Evolutionary conservation across 2,329 filamentous ascomycete species (phyloP).

Genomic region (Exophiala sp.): DNA sequence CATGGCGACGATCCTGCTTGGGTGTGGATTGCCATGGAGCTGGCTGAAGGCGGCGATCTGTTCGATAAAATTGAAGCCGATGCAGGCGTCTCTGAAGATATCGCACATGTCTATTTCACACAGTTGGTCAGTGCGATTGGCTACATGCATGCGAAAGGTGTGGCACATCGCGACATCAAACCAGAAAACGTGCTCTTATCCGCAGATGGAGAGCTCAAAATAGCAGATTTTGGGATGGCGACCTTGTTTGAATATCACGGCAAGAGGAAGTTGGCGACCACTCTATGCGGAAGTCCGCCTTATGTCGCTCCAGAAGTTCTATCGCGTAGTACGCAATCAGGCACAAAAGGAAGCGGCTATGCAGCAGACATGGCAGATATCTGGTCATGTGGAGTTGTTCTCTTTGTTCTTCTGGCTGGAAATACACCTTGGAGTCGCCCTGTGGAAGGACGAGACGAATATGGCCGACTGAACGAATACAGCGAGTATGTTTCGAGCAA

Average conservation of each 20-base stretch:
- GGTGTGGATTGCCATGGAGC: slow-evolving; percentile 99
- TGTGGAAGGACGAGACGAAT: slow-evolving; percentile 64
- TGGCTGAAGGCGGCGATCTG: slow-evolving; percentile 88
- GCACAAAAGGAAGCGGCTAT: slow-evolving; percentile 45
- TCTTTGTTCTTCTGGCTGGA: slow-evolving; percentile 90
- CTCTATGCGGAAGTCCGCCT: slow-evolving; percentile 90
- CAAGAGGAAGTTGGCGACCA: slow-evolving; percentile 74
- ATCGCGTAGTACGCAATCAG: slow-evolving; percentile 50
- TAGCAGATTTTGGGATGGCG: slow-evolving; percentile 95
- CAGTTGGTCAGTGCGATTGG: slow-evolving; percentile 86
- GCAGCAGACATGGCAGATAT: slow-evolving; percentile 79
- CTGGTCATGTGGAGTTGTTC: slow-evolving; percentile 97
- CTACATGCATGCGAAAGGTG: slow-evolving; percentile 94
- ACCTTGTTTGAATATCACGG: slow-evolving; percentile 90
- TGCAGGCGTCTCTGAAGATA: slow-evolving; percentile 87
- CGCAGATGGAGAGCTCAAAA: slow-evolving; percentile 78
- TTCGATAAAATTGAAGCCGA: slow-evolving; percentile 99
- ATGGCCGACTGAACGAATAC: slow-evolving; percentile 61
- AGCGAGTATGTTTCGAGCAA: slow-evolving; percentile 77
- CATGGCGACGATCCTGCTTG: slow-evolving; percentile 80
- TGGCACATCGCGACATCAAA: slow-evolving; percentile 87
- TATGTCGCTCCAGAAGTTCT: slow-evolving; percentile 96
- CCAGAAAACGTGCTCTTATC: slow-evolving; percentile 94
- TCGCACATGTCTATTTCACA: slow-evolving; percentile 93
- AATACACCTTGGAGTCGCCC: slow-evolving; percentile 99